Evolutionary conservation across 2,329 filamentous ascomycete genomes (phyloP).

Genomic region (Xylariaceae sp.): DNA sequence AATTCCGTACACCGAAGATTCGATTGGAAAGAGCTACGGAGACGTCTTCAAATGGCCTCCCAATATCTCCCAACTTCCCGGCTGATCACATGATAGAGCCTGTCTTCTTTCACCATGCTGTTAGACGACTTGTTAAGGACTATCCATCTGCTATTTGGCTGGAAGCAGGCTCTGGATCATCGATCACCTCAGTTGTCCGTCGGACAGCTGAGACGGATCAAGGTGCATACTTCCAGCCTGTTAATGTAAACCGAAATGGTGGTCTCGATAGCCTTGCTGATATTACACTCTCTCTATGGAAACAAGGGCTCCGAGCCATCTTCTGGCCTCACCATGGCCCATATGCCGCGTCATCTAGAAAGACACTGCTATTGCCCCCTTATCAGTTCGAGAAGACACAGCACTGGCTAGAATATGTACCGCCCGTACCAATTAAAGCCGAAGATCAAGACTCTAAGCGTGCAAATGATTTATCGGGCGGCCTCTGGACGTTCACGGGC

Average conservation of each 20-base stretch:
- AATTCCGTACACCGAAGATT: conserved; percentile 32
- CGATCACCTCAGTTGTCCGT: conserved; percentile 31
- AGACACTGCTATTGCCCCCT: too few species aligned
- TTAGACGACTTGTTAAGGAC: conserved; percentile 22
- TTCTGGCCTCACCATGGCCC: conserved; percentile 41
- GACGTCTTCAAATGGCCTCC: too few species aligned
- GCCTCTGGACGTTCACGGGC: too few species aligned
- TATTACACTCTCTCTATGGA: conserved; percentile 35
- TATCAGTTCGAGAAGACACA: conserved; percentile 8
- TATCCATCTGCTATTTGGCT: conserved; percentile 27
- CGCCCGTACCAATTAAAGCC: too few species aligned
- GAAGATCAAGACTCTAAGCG: too few species aligned
- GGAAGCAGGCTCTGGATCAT: conserved; percentile 33
- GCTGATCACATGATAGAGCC: conserved; percentile 30
- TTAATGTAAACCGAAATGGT: conserved; percentile 2
- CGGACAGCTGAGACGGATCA: conserved; percentile 26
- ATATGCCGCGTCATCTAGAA: too few species aligned
- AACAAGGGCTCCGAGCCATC: conserved; percentile 28
- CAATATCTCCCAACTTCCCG: too few species aligned
- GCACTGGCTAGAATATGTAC: conserved; percentile 11
- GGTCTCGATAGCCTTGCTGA: conserved; percentile 21
- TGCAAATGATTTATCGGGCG: too few species aligned
- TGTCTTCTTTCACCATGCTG: conserved; percentile 32
- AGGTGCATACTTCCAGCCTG: conserved; percentile 19
- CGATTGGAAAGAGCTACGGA: conserved; percentile 28